These are phyloP conservation scores for Dactylonectria estremocensis DNA, from an alignment of 2,329 filamentous ascomycete genomes.

Conservation along the genomic window DNA sequence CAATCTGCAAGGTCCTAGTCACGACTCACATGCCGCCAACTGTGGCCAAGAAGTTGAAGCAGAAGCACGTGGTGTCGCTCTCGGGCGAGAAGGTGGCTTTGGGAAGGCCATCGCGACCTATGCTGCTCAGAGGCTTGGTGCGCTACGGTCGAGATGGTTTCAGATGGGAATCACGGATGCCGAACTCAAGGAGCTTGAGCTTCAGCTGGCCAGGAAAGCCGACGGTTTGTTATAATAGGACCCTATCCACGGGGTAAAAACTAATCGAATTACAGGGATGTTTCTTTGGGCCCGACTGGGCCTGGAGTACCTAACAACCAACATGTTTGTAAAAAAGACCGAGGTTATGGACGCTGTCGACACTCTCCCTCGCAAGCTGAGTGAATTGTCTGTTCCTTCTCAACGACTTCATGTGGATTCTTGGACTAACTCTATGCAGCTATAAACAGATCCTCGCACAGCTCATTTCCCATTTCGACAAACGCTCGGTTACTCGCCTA, in stretches of 20 bases:
- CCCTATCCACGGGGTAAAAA: too few relatives aligned
- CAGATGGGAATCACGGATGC: slow-evolving; percentile 9
- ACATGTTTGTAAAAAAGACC: slow-evolving; percentile 2
- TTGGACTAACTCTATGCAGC: slow-evolving; percentile 35
- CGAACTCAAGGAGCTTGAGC: too few relatives aligned
- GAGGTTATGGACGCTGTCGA: slow-evolving; percentile 44
- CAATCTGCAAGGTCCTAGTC: slow-evolving; percentile 13
- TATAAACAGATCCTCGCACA: slow-evolving; percentile 50
- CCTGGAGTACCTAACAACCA: background rate
- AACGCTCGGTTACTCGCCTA: slow-evolving; percentile 48
- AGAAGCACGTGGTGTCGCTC: background rate
- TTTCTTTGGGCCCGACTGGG: slow-evolving; percentile 20
- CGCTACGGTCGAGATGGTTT: background rate
- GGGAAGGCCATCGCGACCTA: slow-evolving; percentile 6
- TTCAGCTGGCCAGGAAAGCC: too few relatives aligned
- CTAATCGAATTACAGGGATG: too few relatives aligned
- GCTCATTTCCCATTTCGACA: slow-evolving; percentile 43
- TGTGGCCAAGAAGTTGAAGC: background rate
- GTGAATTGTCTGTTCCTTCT: slow-evolving; percentile 22
- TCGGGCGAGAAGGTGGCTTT: slow-evolving; percentile 5
- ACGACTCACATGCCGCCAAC: background rate
- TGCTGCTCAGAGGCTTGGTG: background rate
- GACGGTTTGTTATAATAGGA: too few relatives aligned
- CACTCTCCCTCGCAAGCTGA: slow-evolving; percentile 43
- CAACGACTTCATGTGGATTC: background rate